Conservation (phyloP, 129 eudicot species). For the Centella asiatica region DNA sequence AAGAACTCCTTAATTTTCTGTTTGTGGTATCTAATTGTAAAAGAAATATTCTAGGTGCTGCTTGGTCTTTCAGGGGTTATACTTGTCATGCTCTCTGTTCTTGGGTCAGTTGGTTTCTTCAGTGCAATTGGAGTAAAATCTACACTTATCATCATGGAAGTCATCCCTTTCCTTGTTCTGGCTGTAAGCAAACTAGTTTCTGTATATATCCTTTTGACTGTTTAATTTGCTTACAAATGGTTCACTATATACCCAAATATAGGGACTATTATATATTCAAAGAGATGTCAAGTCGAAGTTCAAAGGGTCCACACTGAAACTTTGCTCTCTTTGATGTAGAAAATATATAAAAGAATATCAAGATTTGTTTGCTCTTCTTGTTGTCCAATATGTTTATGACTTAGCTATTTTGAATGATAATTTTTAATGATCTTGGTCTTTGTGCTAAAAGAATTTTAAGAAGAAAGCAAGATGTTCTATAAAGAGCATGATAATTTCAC, state of each 20-base stretch:
- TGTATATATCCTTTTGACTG: not conserved
- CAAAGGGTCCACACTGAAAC: too few species aligned
- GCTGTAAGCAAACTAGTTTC: constrained; percentile 58
- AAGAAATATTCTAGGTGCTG: constrained; percentile 54
- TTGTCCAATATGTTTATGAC: not conserved
- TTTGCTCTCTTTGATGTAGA: too few species aligned
- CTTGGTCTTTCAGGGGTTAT: constrained; percentile 94
- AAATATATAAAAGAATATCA: not conserved
- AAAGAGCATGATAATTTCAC: not conserved
- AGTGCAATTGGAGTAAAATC: constrained; percentile 96
- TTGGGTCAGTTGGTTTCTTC: constrained; percentile 96
- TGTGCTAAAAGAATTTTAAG: not conserved
- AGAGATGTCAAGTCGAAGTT: not conserved
- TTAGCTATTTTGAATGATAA: not conserved
- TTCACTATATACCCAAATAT: not conserved
- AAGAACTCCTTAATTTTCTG: not conserved
- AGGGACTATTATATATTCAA: not conserved
- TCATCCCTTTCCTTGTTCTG: constrained; percentile 97
- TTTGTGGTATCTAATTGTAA: not conserved
- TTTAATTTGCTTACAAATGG: not conserved
- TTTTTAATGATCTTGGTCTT: too few species aligned
- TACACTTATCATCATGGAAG: constrained; percentile 99
- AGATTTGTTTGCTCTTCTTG: not conserved
- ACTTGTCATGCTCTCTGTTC: constrained; percentile 93
- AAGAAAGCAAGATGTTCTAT: not conserved